Evolutionary conservation across 2,329 filamentous ascomycete species (phyloP), one percentile per base, ranked within the genome.

Genomic region (Pseudocercospora pini-densiflorae): DNA sequence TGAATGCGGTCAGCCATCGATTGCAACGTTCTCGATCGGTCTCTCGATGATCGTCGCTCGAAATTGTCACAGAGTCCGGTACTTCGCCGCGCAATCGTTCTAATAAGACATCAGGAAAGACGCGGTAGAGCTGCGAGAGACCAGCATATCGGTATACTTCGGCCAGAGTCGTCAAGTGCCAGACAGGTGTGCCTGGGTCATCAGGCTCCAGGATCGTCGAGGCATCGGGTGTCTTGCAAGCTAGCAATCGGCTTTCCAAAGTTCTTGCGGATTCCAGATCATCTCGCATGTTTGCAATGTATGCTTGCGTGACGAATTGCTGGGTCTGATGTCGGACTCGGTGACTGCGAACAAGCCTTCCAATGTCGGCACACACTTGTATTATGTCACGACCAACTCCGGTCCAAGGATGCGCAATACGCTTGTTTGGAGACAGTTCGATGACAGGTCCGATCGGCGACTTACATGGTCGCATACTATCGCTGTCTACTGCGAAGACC

Each of bases 81-180:
- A 59, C 60, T 10, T 47, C 66, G 27, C 49, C 8, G 3, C 43
- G 19, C 16, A 68, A 62, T 14, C 68, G 61, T 10, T 68, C 63
- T 14, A 64, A 54, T 1, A 75, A 60, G 1, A 73, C 63, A 36
- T 70, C 67, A 1, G 85, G 85, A 63, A 87, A 87, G 47, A 84
- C 82, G 19, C 85, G 83, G 70, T 87, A 87, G 12, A 87, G 74
- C 71, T 87, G 84, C 43, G 87, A 77, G 1, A 87, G 77, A 0
- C 84, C 85, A 3, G 82, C 81, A 63, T 83, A 84, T 27, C 85
- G 82, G 66, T 86, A 86, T 0, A 83, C 80, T 69, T 87, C 84
- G 1, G 85, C 85, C 66, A 87, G 80, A 10, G 82, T 81, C 51
- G 86, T 80, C 58, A 87, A 82, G 71, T 87, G 83, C 77, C 82